Base-by-base conservation (phyloP, 805 yeast species). In the Isabelozyma pseudorhagii region DNA sequence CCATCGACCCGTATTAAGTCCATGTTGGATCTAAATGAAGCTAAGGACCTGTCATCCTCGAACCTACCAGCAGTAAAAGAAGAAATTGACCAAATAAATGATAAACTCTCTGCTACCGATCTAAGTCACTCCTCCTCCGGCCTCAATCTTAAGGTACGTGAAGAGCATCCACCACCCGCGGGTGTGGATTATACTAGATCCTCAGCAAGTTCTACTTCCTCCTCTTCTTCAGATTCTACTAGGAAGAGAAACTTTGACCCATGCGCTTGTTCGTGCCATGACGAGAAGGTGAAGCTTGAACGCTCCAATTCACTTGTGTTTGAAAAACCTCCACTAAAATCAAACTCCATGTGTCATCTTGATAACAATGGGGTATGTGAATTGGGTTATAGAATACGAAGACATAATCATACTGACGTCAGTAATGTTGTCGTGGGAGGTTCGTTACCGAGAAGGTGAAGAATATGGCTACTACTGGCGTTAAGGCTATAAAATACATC, bases 331-430 rank as follows among this genome's bases (percentile, higher is more conserved):
- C 10, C 39, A 15, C 34, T 50, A 5, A 54, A 48, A 27, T n/a
- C 50, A 29, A 42, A 29, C 10, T 43, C 56, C 1, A 59, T 60
- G 41, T 42, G 63, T 14, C 52, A 52, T 8, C 42, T 64, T 11
- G 68, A 64, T 42, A 48, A 59, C n/a, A 57, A 54, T 46, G 75
- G 77, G 2, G 42, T 54, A 38, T 73, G 78, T 51, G 73, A 73
- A 13, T 62, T 73, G 47, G 79, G 79, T 4, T 74, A 74, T 52
- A 68, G 62, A 55, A 63, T 74, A 42, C 71, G 61, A 49, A 73
- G 67, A 57, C 79, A 74, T 50, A 75, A 71, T 54, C 79, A 74
- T 51, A 54, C 65, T 44, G 78, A 71, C 17, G 59, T 72, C 5
- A 67, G 73, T 53, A 65, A 64, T 44, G 67, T 62, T 10, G 63